phyloP scores from a whole-genome alignment of 768 basidiomycete genomes.

The Hericium alpestre region DNA sequence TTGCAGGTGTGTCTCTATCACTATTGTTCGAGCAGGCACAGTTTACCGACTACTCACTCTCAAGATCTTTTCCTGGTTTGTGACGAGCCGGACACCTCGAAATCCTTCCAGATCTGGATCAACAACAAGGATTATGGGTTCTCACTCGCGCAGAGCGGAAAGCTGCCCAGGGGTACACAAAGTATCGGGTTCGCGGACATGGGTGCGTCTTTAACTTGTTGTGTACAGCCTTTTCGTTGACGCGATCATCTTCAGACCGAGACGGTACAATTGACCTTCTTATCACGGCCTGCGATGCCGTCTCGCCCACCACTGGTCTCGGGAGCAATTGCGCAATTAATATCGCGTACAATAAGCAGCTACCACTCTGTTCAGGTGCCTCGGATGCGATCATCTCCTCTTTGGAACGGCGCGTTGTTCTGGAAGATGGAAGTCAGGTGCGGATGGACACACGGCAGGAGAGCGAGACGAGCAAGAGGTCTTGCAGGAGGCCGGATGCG shows the following conservation, averaged over 20 bases:
- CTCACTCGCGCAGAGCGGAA: slow-evolving; percentile 50
- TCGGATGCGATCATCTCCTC: slow-evolving; percentile 30
- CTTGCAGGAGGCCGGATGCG: slow-evolving; percentile 66
- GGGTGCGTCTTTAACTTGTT: slow-evolving; percentile 35
- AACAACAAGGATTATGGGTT: slow-evolving; percentile 77
- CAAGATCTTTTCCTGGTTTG: slow-evolving; percentile 87
- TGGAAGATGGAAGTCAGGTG: background rate
- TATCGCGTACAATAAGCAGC: slow-evolving; percentile 88
- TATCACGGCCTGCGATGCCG: slow-evolving; percentile 70
- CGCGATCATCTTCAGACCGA: slow-evolving; percentile 45
- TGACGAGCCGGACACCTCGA: slow-evolving; percentile 37
- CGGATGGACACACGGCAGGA: background rate
- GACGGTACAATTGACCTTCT: slow-evolving; percentile 96
- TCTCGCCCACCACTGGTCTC: slow-evolving; percentile 58
- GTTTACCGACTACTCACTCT: background rate
- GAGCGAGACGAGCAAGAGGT: no score
- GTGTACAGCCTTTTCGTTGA: background rate
- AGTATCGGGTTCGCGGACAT: slow-evolving; percentile 85
- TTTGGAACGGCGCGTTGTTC: slow-evolving; percentile 14
- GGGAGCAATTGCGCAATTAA: slow-evolving; percentile 76
- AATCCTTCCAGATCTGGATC: slow-evolving; percentile 84
- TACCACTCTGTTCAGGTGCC: slow-evolving; percentile 62
- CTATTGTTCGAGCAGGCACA: background rate
- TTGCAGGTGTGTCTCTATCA: slow-evolving; percentile 52
- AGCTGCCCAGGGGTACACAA: slow-evolving; percentile 68